Base-by-base conservation (phyloP, 495 filamentous ascomycete genomes). In the Neurospora sp. region DNA sequence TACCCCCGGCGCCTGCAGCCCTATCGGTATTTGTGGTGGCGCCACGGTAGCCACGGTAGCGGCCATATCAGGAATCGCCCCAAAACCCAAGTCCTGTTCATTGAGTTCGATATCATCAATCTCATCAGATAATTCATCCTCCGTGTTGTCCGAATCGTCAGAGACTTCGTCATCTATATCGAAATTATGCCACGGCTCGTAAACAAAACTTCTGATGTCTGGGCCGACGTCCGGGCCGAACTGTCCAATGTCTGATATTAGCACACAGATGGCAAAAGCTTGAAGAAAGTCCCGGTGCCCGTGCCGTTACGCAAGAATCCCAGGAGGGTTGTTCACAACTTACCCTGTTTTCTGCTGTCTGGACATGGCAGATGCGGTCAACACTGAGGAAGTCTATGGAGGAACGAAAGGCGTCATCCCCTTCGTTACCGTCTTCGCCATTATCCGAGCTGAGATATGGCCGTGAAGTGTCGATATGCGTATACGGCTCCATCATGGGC, bases 321-420 rank as follows among this genome's bases (percentile, higher is more conserved):
- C 53, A 35, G 12, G 53, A 65, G 14, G 18, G 1, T 18, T 35
- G 6, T 65, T 65, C 20, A 71, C 18, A 18, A 73, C 80, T 75
- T 69, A 82, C 80, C 53, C 80, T 73, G 53, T 71, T 73, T 69
- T 76, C 76, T 31, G 77, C 75, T 0, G 79, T 79, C 41, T 82
- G 80, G n/a, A 80, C 71, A 65, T 75, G 73, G 39, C 77, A 78
- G 10, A 70, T 73, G 5, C 61, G 70, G 35, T 73, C 71, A 42
- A 81, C 73, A 18, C 73, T 38, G 42, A 71, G 31, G 20, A 22
- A 37, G 31, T 71, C 53, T 2, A 22, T 22, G 4, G 9, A 12
- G 22, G 45, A 14, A 59, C 10, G 22, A 27, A 59, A 22, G 47
- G 47, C 2, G 22, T 16, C 31, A 8, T 35, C 10, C 27, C 7